Conservation (phyloP, 108 stramenopile genomes). For the Fragilaria crotonensis region DNA sequence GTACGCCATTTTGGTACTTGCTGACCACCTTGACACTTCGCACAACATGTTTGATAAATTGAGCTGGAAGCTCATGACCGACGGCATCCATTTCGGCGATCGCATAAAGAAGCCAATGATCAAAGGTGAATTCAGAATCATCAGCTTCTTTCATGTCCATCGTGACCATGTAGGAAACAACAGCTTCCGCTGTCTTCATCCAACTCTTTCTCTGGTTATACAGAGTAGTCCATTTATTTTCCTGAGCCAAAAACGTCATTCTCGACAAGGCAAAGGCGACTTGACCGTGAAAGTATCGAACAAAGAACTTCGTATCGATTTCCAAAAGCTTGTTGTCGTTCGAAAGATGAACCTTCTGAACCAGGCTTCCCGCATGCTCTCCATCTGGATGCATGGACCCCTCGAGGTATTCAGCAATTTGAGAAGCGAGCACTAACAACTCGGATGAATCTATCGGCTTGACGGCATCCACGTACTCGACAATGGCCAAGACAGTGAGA, state of each 20-base stretch:
- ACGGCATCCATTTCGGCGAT: background rate
- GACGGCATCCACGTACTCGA: conserved; percentile 2
- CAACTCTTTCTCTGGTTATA: background rate
- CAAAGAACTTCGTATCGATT: background rate
- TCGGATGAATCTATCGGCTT: background rate
- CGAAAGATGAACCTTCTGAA: background rate
- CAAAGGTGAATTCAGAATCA: background rate
- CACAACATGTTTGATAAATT: background rate
- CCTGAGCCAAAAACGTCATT: background rate
- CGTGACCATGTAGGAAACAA: background rate
- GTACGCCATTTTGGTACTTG: background rate
- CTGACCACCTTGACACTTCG: background rate
- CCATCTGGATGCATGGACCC: background rate
- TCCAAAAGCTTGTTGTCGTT: background rate
- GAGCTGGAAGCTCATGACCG: background rate
- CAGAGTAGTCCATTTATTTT: background rate
- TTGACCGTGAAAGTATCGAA: background rate
- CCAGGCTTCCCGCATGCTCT: background rate
- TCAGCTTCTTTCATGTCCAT: background rate
- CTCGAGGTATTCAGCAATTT: background rate
- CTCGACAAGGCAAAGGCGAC: background rate
- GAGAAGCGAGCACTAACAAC: background rate
- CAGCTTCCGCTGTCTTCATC: background rate
- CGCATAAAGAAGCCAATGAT: background rate
- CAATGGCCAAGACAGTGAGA: conserved; percentile 1